Conservation (phyloP, 371 early-diverging fungal genomes). For the Conidiobolus incongruus region DNA sequence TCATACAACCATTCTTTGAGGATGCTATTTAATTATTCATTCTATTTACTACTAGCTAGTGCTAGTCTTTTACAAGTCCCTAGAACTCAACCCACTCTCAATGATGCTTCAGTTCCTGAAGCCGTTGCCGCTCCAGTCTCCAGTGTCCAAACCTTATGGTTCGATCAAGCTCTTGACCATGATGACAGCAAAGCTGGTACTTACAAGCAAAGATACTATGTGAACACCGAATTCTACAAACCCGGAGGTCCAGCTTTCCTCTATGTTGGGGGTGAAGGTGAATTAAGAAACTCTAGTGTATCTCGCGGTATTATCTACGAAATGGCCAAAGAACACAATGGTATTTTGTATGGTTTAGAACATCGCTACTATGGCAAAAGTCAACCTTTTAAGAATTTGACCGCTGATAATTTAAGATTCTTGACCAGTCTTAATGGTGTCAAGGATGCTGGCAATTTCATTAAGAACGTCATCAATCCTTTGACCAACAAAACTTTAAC, state of each 20-base stretch:
- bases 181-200: not conserved
- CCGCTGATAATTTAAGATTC: slow-evolving; percentile 13
- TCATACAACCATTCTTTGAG: too few species aligned
- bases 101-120: too few species aligned
- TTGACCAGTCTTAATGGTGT: slow-evolving; percentile 31
- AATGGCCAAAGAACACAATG: slow-evolving; percentile 25
- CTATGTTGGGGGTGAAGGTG: slow-evolving; percentile 9
- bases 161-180: not conserved
- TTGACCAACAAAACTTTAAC: not conserved
- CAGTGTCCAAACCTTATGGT: too few species aligned
- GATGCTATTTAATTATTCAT: too few species aligned
- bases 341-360: slow-evolving; percentile 42
- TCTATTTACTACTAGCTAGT: too few species aligned
- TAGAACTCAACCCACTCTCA: too few species aligned
- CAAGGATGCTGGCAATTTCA: slow-evolving; percentile 35
- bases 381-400: slow-evolving; percentile 10
- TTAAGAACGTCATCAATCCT: slow-evolving; percentile 9
- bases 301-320: not conserved
- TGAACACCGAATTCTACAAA: slow-evolving; percentile 31
- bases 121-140: too few species aligned
- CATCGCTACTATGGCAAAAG: slow-evolving; percentile 45
- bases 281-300: slow-evolving; percentile 10
- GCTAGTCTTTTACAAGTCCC: too few species aligned
- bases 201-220: slow-evolving; percentile 33
- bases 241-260: slow-evolving; percentile 33